Percentiles rank a stretch among this genome's conserved stretches.
These are phyloP conservation scores for Corynascus novoguineensis DNA, from an alignment of 495 filamentous ascomycete genomes.

Conservation along the genomic window DNA sequence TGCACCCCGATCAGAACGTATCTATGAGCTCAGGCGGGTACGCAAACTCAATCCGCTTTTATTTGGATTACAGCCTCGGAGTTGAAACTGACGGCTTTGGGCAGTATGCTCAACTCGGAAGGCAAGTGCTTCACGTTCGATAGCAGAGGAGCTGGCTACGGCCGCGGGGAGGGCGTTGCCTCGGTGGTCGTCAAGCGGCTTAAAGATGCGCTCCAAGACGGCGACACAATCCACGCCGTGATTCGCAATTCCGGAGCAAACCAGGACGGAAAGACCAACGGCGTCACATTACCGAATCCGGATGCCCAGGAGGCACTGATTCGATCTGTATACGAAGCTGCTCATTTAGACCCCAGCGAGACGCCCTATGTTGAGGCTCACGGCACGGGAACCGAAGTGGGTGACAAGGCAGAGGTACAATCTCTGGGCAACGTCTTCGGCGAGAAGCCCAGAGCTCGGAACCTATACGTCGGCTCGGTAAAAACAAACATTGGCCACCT, in stretches of 20 bases:
- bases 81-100: neutral
- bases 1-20: slow-evolving; percentile 24
- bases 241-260: slow-evolving; percentile 38
- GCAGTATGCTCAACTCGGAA: neutral
- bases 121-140: slow-evolving; percentile 20
- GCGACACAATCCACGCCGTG: slow-evolving; percentile 48
- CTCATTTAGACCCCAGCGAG: slow-evolving; percentile 27
- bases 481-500: slow-evolving; percentile 55
- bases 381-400: slow-evolving; percentile 45
- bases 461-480: slow-evolving; percentile 39
- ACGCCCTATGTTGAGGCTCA: slow-evolving; percentile 47
- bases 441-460: slow-evolving; percentile 38
- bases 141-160: slow-evolving; percentile 31
- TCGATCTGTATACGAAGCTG: slow-evolving; percentile 2
- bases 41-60: neutral
- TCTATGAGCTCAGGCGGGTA: neutral
- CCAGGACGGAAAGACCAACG: slow-evolving; percentile 37
- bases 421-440: slow-evolving; percentile 25
- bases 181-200: slow-evolving; percentile 48
- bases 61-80: neutral
- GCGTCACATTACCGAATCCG: slow-evolving; percentile 32
- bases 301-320: slow-evolving; percentile 39
- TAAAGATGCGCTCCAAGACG: slow-evolving; percentile 43
- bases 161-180: slow-evolving; percentile 33
- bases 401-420: slow-evolving; percentile 40